Percentiles rank a stretch among this genome's conserved stretches.
phyloP scores from a whole-genome alignment of 73 alveolate species.

The Paramecium tetraurelia region DNA sequence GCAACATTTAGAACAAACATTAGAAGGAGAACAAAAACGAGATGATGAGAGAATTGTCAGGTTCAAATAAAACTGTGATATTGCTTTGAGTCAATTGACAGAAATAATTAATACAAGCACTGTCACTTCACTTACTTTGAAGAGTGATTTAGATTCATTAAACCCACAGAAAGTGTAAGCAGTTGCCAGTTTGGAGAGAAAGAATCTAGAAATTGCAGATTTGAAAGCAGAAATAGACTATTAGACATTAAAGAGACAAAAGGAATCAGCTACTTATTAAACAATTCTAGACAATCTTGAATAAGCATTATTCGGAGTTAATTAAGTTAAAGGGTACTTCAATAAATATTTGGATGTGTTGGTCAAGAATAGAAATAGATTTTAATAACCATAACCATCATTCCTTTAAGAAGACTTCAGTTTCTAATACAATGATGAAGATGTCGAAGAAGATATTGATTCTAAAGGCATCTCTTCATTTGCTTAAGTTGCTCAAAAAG shows the following conservation, averaged over 20 bases:
- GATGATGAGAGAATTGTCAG: conserved; percentile 46
- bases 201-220: not conserved
- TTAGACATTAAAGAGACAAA: conserved; percentile 23
- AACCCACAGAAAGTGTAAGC: conserved; percentile 31
- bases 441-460: not conserved
- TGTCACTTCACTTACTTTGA: conserved; percentile 25
- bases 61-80: conserved; percentile 35
- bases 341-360: conserved; percentile 4
- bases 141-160: conserved; percentile 22
- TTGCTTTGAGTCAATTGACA: conserved; percentile 11
- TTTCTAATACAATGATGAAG: not conserved
- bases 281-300: conserved; percentile 16
- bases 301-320: conserved; percentile 47
- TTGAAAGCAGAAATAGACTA: conserved; percentile 22
- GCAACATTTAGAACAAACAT: not conserved
- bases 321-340: conserved; percentile 40
- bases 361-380: conserved; percentile 42
- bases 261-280: not conserved
- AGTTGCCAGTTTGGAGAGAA: conserved; percentile 34
- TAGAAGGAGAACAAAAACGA: conserved; percentile 37
- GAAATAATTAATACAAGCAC: conserved; percentile 25
- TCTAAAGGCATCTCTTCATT: not conserved
- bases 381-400: conserved; percentile 33
- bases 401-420: conserved; percentile 1
- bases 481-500: conserved; percentile 43